Conservation (phyloP, 495 filamentous ascomycete species). For the Filosporella fistucella region DNA sequence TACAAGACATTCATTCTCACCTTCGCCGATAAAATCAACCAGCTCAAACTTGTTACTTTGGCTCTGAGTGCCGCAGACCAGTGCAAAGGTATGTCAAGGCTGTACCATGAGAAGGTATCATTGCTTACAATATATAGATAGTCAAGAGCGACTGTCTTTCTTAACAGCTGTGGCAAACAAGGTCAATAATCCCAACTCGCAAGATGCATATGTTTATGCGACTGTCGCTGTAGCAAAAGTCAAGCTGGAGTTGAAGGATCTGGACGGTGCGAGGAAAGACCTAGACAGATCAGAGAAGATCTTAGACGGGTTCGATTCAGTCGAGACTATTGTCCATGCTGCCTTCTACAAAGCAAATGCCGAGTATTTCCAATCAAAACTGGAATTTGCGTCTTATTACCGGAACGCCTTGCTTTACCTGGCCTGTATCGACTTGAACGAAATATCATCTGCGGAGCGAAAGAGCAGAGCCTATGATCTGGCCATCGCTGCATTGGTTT, state of each 20-base stretch:
- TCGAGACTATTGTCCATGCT: conserved; percentile 94
- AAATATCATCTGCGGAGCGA: conserved; percentile 67
- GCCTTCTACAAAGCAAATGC: conserved; percentile 95
- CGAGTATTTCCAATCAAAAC: conserved; percentile 85
- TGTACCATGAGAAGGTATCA: not conserved
- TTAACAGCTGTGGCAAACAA: conserved; percentile 77
- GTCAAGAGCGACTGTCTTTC: conserved; percentile 82
- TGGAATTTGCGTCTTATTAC: conserved; percentile 94
- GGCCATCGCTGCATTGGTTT: conserved; percentile 84
- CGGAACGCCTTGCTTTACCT: conserved; percentile 97
- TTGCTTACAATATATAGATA: conserved; percentile 50
- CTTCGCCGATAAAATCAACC: conserved; percentile 98
- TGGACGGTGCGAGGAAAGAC: conserved; percentile 74
- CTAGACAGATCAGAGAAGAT: conserved; percentile 83
- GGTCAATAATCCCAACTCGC: conserved; percentile 87
- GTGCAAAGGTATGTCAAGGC: conserved; percentile 62
- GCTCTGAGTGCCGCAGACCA: conserved; percentile 82
- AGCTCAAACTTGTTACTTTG: conserved; percentile 89
- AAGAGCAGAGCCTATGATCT: conserved; percentile 86
- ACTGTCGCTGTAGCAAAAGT: conserved; percentile 86
- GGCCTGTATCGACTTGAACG: conserved; percentile 82
- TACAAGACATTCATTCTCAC: conserved; percentile 93
- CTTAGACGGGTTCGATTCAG: conserved; percentile 87
- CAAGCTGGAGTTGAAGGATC: conserved; percentile 70
- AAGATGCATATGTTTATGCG: conserved; percentile 95